phyloP scores from a whole-genome alignment of 202 grass and related monocot genomes.

The Setaria italica region DNA sequence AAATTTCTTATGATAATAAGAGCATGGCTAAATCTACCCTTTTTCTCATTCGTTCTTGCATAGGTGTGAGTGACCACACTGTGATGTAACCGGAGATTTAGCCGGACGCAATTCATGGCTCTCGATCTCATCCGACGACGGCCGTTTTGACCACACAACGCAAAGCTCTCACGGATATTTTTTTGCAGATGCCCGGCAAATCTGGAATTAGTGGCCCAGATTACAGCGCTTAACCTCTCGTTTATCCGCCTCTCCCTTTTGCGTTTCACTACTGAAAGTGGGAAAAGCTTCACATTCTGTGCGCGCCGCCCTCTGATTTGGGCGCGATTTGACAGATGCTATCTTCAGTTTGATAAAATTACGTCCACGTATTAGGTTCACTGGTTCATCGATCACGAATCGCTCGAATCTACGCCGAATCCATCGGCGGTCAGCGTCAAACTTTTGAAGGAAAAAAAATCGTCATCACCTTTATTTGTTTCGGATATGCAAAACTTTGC shows the following conservation, averaged over 20 bases:
- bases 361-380: not conserved
- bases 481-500: not conserved
- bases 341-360: not conserved
- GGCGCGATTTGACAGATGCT: constrained; percentile 21
- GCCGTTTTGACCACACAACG: constrained; percentile 42
- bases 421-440: not conserved
- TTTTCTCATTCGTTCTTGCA: not conserved
- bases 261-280: not conserved
- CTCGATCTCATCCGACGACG: constrained; percentile 9
- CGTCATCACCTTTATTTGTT: not conserved
- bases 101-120: constrained; percentile 18
- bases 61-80: constrained; percentile 30
- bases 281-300: constrained; percentile 12
- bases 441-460: not conserved
- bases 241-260: constrained; percentile 20
- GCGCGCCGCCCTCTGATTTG: constrained; percentile 35
- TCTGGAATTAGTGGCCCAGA: constrained; percentile 48
- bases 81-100: constrained; percentile 47
- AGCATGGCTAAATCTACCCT: not conserved
- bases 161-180: constrained; percentile 43
- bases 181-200: constrained; percentile 22
- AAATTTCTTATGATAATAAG: not conserved
- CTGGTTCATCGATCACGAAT: not conserved
- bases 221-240: constrained; percentile 24
- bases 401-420: not conserved